A percentile compares a stretch with the other conserved stretches of the same genome.
Evolutionary conservation across 768 basidiomycete genomes (phyloP).

Genomic region (Boletales sp.): DNA sequence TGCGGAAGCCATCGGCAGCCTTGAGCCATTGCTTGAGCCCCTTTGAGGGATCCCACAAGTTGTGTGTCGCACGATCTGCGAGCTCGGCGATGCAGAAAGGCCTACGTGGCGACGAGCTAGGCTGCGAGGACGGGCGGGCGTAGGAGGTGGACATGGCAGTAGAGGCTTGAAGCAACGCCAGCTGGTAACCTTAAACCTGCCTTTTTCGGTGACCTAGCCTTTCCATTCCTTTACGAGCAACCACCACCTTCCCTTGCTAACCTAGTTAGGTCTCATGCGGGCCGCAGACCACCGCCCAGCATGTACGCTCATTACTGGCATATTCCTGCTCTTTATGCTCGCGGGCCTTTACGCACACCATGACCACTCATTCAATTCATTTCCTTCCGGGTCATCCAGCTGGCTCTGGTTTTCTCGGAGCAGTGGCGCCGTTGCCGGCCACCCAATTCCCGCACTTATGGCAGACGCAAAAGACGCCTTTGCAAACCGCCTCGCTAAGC

Average conservation of each 20-base stretch:
- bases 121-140: conserved; percentile 13
- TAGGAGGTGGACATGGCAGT: conserved; percentile 21
- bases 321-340: conserved; percentile 48
- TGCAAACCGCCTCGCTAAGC: conserved; percentile 58
- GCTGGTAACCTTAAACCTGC: conserved; percentile 1
- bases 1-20: conserved; percentile 58
- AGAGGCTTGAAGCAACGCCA: conserved; percentile 1
- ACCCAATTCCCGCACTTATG: conserved; percentile 87
- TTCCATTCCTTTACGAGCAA: neutral
- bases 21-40: conserved; percentile 67
- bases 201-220: conserved; percentile 14
- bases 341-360: conserved; percentile 43
- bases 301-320: conserved; percentile 40
- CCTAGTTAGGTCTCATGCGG: conserved; percentile 11
- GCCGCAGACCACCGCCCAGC: conserved; percentile 21
- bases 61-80: conserved; percentile 54
- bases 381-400: conserved; percentile 9
- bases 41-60: conserved; percentile 53
- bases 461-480: conserved; percentile 74
- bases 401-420: conserved; percentile 19
- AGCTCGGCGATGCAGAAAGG: conserved; percentile 66
- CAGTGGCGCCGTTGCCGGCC: conserved; percentile 30
- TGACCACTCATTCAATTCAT: neutral
- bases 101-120: conserved; percentile 26
- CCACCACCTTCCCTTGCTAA: neutral